phyloP scores from a whole-genome alignment of 2,329 filamentous ascomycete genomes.

The Aspergillus udagawae region DNA sequence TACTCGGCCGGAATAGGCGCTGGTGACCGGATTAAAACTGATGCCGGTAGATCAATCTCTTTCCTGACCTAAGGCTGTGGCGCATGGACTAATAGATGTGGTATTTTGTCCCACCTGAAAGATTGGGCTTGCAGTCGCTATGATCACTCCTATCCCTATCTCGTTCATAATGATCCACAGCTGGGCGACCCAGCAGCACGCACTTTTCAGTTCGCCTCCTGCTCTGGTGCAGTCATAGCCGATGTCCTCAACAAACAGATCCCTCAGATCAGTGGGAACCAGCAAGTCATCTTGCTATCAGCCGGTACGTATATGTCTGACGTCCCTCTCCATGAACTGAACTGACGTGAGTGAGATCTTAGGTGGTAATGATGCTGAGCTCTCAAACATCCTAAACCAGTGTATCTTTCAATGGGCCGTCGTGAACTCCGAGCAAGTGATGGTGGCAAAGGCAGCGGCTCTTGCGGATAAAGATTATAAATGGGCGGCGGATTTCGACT shows the following conservation, averaged over 20 bases:
- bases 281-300: background rate
- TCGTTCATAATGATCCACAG: background rate
- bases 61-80: background rate
- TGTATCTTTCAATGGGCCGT: too few species aligned
- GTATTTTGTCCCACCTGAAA: background rate
- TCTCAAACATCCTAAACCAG: too few species aligned
- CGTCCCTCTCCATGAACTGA: background rate
- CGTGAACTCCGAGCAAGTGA: too few species aligned
- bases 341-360: too few species aligned
- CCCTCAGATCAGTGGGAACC: background rate
- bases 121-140: background rate
- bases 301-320: background rate
- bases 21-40: slow-evolving; percentile 3
- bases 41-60: background rate
- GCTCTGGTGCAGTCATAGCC: background rate
- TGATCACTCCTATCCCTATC: background rate
- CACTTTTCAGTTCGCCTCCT: background rate
- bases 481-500: too few species aligned
- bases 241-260: background rate
- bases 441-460: too few species aligned
- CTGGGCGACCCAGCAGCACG: background rate
- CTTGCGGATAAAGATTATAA: too few species aligned
- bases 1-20: slow-evolving; percentile 12
- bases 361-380: too few species aligned
- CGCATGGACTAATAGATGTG: background rate